Conservation (phyloP, 2,329 filamentous ascomycete genomes). For the Stachybotrys elegans region DNA sequence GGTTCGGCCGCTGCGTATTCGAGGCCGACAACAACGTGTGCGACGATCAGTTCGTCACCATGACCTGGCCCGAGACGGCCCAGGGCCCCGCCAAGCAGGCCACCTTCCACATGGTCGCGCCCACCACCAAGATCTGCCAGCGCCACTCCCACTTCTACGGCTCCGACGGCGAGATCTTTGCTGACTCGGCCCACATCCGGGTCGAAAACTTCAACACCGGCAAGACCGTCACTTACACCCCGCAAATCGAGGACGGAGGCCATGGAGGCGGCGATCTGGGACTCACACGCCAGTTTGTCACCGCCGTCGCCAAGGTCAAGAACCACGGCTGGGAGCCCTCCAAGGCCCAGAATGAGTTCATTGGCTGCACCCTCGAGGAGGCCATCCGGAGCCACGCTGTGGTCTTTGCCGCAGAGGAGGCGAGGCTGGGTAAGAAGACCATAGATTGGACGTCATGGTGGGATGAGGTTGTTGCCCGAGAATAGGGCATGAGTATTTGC, state of each 20-base stretch:
- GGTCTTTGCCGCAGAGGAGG: constrained; percentile 92
- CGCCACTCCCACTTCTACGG: constrained; percentile 84
- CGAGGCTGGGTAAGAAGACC: constrained; percentile 63
- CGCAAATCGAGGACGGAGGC: constrained; percentile 29
- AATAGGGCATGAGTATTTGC: no score
- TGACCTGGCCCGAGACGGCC: constrained; percentile 72
- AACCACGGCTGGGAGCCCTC: constrained; percentile 60
- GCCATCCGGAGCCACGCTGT: constrained; percentile 84
- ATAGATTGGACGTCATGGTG: constrained; percentile 77
- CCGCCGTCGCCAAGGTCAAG: constrained; percentile 76
- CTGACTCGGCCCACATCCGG: constrained; percentile 73
- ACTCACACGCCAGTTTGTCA: constrained; percentile 74
- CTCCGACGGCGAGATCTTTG: constrained; percentile 76
- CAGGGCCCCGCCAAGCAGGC: constrained; percentile 71
- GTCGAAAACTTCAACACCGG: constrained; percentile 55
- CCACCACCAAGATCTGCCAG: constrained; percentile 81
- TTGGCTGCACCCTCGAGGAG: constrained; percentile 84
- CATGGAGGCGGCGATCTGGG: constrained; percentile 42
- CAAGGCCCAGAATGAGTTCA: constrained; percentile 66
- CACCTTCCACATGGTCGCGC: constrained; percentile 89
- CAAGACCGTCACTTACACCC: constrained; percentile 21
- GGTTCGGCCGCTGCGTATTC: constrained; percentile 95
- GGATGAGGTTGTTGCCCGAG: constrained; percentile 36
- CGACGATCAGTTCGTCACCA: constrained; percentile 86
- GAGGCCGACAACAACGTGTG: constrained; percentile 90